Percentiles rank a stretch among this genome's conserved stretches.
Evolutionary conservation across 2,329 filamentous ascomycete species (phyloP).

Genomic region (Stemphylium lycopersici): DNA sequence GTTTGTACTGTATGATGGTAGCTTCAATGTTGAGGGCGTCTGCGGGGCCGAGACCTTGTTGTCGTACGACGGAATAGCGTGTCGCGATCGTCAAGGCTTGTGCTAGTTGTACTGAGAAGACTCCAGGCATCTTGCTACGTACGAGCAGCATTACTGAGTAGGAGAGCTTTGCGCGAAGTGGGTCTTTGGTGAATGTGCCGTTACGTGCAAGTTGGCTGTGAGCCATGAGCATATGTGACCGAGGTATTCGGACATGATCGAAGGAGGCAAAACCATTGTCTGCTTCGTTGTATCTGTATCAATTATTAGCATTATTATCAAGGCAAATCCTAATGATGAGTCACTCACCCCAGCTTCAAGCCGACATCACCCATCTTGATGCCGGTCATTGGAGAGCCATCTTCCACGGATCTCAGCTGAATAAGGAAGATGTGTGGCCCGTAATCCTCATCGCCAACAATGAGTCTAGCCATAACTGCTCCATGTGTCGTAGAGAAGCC

Average conservation of each 20-base stretch:
- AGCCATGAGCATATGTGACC: slow-evolving; percentile 55
- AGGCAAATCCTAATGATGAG: no score
- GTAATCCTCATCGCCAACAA: slow-evolving; percentile 46
- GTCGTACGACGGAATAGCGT: slow-evolving; percentile 55
- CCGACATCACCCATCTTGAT: slow-evolving; percentile 59
- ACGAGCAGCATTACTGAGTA: slow-evolving; percentile 57
- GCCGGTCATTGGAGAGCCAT: slow-evolving; percentile 54
- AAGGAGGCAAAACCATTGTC: slow-evolving; percentile 60
- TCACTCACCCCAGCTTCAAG: slow-evolving; percentile 46
- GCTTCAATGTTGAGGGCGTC: slow-evolving; percentile 6
- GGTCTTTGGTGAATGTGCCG: slow-evolving; percentile 52
- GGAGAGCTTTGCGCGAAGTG: slow-evolving; percentile 51
- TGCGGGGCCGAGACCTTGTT: slow-evolving; percentile 41
- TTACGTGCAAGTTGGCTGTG: slow-evolving; percentile 54
- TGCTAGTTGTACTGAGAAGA: slow-evolving; percentile 57
- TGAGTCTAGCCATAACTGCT: slow-evolving; percentile 57
- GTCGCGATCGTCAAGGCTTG: slow-evolving; percentile 59
- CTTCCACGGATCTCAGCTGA: slow-evolving; percentile 52
- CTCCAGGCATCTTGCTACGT: slow-evolving; percentile 50
- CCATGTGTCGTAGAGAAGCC: slow-evolving; percentile 25
- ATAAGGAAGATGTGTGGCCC: slow-evolving; percentile 59
- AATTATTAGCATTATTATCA: slow-evolving; percentile 25
- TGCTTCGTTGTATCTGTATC: slow-evolving; percentile 52
- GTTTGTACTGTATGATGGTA: slow-evolving; percentile 20
- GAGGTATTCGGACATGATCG: slow-evolving; percentile 53